phyloP scores from a whole-genome alignment of 352 stramenopile genomes.

The Stramenopiles sp. region DNA sequence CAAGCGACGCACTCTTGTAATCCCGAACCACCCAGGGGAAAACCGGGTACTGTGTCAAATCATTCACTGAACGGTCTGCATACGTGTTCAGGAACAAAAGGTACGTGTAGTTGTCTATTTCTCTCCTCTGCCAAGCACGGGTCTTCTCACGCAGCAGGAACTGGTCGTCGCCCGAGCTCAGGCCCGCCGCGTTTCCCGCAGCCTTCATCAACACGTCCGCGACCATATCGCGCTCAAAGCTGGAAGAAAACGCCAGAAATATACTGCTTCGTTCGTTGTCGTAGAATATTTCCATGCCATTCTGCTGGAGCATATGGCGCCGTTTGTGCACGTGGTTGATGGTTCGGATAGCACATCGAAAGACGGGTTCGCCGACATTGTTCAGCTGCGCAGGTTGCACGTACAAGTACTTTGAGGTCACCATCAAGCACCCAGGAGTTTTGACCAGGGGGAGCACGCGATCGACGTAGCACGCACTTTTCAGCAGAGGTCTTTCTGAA shows the following conservation, averaged over 20 bases:
- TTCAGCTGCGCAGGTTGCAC: slow-evolving; percentile 73
- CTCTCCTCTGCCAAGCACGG: slow-evolving; percentile 38
- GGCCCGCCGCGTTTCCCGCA: slow-evolving; percentile 26
- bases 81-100: background rate
- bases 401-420: slow-evolving; percentile 61
- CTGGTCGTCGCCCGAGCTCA: slow-evolving; percentile 28
- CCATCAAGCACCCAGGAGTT: slow-evolving; percentile 57
- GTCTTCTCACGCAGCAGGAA: slow-evolving; percentile 39
- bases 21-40: slow-evolving; percentile 82
- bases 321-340: slow-evolving; percentile 57
- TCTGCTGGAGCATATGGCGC: slow-evolving; percentile 58
- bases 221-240: slow-evolving; percentile 17
- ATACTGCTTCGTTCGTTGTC: slow-evolving; percentile 28
- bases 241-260: slow-evolving; percentile 16
- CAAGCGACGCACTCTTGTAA: slow-evolving; percentile 49
- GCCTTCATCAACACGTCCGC: slow-evolving; percentile 14
- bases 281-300: slow-evolving; percentile 56
- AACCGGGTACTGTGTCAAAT: slow-evolving; percentile 55
- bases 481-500: slow-evolving; percentile 40
- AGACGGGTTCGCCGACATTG: slow-evolving; percentile 58
- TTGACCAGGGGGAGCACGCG: slow-evolving; percentile 58
- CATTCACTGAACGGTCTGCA: slow-evolving; percentile 12
- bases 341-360: slow-evolving; percentile 49
- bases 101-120: slow-evolving; percentile 18
- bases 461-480: slow-evolving; percentile 31